Percentiles rank a stretch among this genome's conserved stretches.
phyloP scores from a whole-genome alignment of 2,329 filamentous ascomycete genomes.

The Exophiala aquamarina region DNA sequence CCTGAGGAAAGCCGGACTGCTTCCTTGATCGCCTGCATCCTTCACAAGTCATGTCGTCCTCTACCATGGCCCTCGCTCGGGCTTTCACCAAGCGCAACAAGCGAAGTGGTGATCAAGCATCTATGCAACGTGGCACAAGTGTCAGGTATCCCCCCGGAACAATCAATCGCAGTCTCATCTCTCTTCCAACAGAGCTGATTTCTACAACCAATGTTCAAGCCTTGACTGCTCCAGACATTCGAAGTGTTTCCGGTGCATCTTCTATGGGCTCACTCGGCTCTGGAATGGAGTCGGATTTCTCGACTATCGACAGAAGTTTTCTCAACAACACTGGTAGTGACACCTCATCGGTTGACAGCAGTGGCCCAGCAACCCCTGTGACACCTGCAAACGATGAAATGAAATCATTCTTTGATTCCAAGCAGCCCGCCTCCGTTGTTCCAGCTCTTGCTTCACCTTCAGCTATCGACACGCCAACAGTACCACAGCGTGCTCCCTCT shows the following conservation, averaged over 20 bases:
- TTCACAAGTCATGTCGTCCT: constrained; percentile 9
- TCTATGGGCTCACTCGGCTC: constrained; percentile 53
- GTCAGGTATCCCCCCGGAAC: constrained; percentile 44
- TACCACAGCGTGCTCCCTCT: constrained; percentile 77
- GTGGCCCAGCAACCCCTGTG: constrained; percentile 42
- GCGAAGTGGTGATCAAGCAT: constrained; percentile 44
- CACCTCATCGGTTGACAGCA: constrained; percentile 34
- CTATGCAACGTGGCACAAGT: constrained; percentile 46
- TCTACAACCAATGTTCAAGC: constrained; percentile 96
- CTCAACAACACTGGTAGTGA: constrained; percentile 49
- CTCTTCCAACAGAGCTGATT: constrained; percentile 78
- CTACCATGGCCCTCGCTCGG: constrained; percentile 38
- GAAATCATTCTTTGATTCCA: constrained; percentile 59
- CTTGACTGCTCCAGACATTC: constrained; percentile 87
- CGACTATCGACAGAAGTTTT: constrained; percentile 47
- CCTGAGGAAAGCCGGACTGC: neutral
- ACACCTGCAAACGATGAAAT: constrained; percentile 56
- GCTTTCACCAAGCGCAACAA: constrained; percentile 51
- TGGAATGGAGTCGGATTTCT: constrained; percentile 67
- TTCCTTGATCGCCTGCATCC: neutral
- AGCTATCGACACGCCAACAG: constrained; percentile 58
- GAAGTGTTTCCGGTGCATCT: constrained; percentile 44
- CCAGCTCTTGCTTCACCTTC: constrained; percentile 50
- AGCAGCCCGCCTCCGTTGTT: constrained; percentile 66
- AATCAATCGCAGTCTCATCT: constrained; percentile 63